Percentiles rank a stretch among this genome's conserved stretches.
phyloP scores from a whole-genome alignment of 192 early-diverging fungal species.

The Rhizophagus sp. region DNA sequence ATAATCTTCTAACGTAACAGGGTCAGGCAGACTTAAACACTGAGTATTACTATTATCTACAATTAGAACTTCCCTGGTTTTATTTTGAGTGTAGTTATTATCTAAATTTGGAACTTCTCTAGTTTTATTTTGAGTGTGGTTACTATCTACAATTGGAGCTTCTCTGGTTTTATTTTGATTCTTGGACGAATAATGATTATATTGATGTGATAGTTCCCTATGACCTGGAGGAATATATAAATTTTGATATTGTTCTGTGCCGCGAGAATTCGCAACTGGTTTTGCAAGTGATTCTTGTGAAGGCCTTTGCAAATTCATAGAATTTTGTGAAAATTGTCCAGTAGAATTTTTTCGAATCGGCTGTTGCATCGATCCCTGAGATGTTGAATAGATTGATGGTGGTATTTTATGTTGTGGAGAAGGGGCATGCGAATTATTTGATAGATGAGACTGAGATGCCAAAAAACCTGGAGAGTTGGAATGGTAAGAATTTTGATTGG shows the following conservation, averaged over 20 bases:
- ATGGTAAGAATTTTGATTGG: not conserved
- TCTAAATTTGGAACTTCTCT: not conserved
- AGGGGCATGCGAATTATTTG: not conserved
- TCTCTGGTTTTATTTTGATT: no score
- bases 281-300: not conserved
- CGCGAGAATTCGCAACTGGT: not conserved
- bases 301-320: constrained; percentile 3
- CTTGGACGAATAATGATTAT: no score
- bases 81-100: not conserved
- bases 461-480: not conserved
- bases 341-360: not conserved
- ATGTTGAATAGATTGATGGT: no score
- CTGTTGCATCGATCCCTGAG: no score
- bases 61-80: not conserved
- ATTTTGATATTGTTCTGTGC: not conserved
- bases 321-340: not conserved
- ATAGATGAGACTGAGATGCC: not conserved
- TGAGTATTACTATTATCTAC: not conserved
- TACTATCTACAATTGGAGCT: not conserved
- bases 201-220: not conserved
- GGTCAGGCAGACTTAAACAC: not conserved
- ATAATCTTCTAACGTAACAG: constrained; percentile 48
- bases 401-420: not conserved
- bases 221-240: not conserved
- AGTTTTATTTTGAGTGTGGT: not conserved